Base-by-base conservation (phyloP, 2,329 filamentous ascomycete genomes). In the Calonectria henricotiae region DNA sequence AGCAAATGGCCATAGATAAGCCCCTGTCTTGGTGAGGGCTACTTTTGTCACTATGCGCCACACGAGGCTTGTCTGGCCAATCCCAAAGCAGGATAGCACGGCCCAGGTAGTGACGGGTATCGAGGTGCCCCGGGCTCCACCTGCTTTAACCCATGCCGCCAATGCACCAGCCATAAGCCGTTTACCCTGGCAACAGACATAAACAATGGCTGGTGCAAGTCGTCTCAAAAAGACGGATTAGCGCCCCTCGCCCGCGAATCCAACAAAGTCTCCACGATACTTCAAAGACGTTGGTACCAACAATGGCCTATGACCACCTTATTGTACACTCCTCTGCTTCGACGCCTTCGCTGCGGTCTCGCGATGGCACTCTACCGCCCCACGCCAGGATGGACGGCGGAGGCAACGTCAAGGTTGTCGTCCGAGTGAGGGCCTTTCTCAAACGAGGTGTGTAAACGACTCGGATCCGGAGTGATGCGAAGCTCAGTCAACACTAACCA, bases 391-490 rank as follows among this genome's bases (percentile, higher is more conserved):
- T 88, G 85, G 86, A 91, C 78, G 80, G 87, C 73, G 92, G 91
- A 72, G 93, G 93, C 68, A 96, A 96, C 82, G 94, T 96, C 70
- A 89, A 91, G 76, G 94, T 96, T 32, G 94, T 96, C 35, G 94
- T 96, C 70, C 88, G 94, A 80, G 93, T 96, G 67, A 87, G 94
- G 78, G 93, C 90, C 1, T 96, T 96, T 84, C 85, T 96, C 70
- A 92, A 90, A 58, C 85, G 94, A 90, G 94, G 94, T 95, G 85
- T 71, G 84, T 55, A 25, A 55, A 39, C 4, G 51, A 3, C 2
- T 13, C 39, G 6, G 20, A 23, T 15, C 8, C 6, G 35, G 12
- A 13, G n/a, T 13, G 35, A 25, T n/a, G 39, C n/a, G n/a, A 25
- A 15, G n/a, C 32, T 15, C 4, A 32, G 13, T 9, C 25, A 5